These are phyloP conservation scores for Nakazawaea wickerhamii DNA, from an alignment of 805 yeast species.

Conservation along the genomic window DNA sequence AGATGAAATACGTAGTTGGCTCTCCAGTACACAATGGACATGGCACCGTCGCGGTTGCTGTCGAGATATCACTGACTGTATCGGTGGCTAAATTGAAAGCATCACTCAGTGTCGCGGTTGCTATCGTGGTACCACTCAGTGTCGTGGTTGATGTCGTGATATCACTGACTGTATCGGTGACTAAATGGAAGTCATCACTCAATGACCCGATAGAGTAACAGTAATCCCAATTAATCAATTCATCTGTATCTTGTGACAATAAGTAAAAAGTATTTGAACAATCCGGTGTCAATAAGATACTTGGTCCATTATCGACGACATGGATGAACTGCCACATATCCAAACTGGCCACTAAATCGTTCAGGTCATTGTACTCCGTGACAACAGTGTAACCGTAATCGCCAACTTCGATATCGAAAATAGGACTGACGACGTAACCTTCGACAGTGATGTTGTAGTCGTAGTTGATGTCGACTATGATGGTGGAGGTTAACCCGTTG, in stretches of 20 bases:
- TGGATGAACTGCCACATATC: slow-evolving; percentile 11
- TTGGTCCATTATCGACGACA: slow-evolving; percentile 5
- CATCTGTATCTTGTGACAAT: background rate
- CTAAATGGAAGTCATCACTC: slow-evolving; percentile 5
- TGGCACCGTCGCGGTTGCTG: slow-evolving; percentile 9
- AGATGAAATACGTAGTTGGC: slow-evolving; percentile 11
- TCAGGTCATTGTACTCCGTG: slow-evolving; percentile 1
- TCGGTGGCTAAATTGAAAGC: background rate
- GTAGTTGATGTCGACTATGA: slow-evolving; percentile 8
- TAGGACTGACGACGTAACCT: slow-evolving; percentile 7
- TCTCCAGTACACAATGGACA: slow-evolving; percentile 12
- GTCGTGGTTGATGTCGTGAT: background rate
- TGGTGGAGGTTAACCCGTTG: slow-evolving; percentile 8
- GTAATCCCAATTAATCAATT: slow-evolving; percentile 4
- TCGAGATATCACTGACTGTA: slow-evolving; percentile 4
- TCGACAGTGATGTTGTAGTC: slow-evolving; percentile 7
- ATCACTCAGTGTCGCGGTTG: background rate
- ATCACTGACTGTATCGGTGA: background rate
- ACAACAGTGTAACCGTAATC: slow-evolving; percentile 11
- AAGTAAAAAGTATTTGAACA: slow-evolving; percentile 9
- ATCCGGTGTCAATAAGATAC: slow-evolving; percentile 10
- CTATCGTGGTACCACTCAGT: background rate
- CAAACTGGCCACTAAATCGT: slow-evolving; percentile 5
- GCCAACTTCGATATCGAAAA: slow-evolving; percentile 7
- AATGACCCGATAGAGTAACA: slow-evolving; percentile 8